phyloP scores from a whole-genome alignment of 208 protist species.

The Herpetomonas muscarum region DNA sequence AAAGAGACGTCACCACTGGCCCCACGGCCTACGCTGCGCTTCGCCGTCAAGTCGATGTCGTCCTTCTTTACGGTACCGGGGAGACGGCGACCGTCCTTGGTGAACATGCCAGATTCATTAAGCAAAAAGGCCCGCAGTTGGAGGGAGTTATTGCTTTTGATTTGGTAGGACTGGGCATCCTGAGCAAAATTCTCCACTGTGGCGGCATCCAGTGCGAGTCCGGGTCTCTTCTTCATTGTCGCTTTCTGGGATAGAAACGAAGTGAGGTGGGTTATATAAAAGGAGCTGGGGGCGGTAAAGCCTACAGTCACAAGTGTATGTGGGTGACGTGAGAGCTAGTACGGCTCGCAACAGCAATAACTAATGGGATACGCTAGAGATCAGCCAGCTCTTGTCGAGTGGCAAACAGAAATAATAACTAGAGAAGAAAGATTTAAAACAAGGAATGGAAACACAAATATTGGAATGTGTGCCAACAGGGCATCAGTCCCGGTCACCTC shows the following conservation, averaged over 20 bases:
- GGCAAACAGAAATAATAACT: too few relatives aligned
- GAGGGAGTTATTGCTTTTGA: slow-evolving; percentile 84
- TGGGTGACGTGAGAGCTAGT: too few relatives aligned
- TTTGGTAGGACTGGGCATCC: slow-evolving; percentile 81
- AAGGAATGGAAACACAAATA: too few relatives aligned
- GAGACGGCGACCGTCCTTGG: slow-evolving; percentile 72
- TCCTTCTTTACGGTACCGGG: slow-evolving; percentile 73
- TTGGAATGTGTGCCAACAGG: too few relatives aligned
- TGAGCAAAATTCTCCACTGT: slow-evolving; percentile 64
- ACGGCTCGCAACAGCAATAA: too few relatives aligned
- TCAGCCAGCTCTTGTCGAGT: too few relatives aligned
- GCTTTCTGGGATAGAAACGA: slow-evolving; percentile 11
- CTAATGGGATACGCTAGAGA: too few relatives aligned
- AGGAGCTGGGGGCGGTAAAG: too few relatives aligned
- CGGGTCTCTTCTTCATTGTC: slow-evolving; percentile 55
- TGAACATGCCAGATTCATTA: slow-evolving; percentile 80
- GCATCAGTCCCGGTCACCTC: too few relatives aligned
- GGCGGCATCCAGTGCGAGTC: slow-evolving; percentile 53
- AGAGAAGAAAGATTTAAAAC: too few relatives aligned
- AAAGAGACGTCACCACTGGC: slow-evolving; percentile 78
- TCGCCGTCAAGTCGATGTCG: slow-evolving; percentile 64
- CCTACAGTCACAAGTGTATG: too few relatives aligned
- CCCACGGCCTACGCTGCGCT: slow-evolving; percentile 65
- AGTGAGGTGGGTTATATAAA: slow-evolving; percentile 1
- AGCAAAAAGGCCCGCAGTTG: slow-evolving; percentile 85